Conservation (phyloP, 169 alveolate genomes). For the Plasmodium sp. region DNA sequence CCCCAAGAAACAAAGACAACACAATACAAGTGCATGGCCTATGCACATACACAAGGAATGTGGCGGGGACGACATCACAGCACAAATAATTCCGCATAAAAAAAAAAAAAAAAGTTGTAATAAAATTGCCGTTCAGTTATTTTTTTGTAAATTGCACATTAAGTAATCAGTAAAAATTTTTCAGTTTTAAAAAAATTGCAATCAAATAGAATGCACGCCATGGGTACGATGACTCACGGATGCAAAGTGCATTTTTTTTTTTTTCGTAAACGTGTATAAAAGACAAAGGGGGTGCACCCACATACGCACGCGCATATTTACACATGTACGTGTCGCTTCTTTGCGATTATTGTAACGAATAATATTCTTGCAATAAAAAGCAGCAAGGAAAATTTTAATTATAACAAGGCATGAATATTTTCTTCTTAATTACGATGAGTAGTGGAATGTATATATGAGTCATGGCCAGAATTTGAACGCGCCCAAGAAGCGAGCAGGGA, state of each 20-base stretch:
- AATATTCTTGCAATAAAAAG: background rate
- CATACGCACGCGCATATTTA: background rate
- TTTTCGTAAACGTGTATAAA: background rate
- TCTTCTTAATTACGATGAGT: background rate
- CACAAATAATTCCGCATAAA: background rate
- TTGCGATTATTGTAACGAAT: background rate
- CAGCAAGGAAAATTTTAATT: background rate
- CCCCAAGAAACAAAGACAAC: background rate
- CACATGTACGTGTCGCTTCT: background rate
- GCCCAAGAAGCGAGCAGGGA: background rate
- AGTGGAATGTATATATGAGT: background rate
- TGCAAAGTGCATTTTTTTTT: background rate
- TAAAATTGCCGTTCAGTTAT: background rate
- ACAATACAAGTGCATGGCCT: background rate
- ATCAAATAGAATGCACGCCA: background rate
- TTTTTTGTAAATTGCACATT: background rate
- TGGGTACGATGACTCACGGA: background rate
- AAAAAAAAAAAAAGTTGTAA: background rate
- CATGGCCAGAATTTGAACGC: background rate
- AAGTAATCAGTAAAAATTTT: background rate
- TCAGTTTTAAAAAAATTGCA: background rate
- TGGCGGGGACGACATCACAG: background rate
- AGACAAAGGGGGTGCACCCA: background rate
- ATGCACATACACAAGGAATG: background rate
- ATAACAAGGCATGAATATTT: background rate